Evolutionary conservation across 129 eudicot species (phyloP).

Genomic region (Pittosporum tobira): DNA sequence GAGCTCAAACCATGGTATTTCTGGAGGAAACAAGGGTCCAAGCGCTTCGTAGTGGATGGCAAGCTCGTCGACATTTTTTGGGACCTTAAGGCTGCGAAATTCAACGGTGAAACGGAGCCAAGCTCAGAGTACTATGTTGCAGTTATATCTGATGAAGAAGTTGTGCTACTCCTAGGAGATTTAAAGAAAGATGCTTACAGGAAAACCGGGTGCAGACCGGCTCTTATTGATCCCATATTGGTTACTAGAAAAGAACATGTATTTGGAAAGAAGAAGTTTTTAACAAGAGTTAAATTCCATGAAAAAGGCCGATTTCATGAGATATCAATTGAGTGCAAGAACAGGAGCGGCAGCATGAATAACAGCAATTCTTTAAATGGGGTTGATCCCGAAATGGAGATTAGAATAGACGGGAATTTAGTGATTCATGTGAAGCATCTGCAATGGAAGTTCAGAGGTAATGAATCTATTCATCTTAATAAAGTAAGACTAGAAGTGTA

Average conservation of each 20-base stretch:
- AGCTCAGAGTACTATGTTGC: constrained; percentile 84
- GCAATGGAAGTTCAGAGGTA: constrained; percentile 93
- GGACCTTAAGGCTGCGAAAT: constrained; percentile 74
- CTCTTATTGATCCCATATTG: constrained; percentile 65
- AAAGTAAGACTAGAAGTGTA: constrained; percentile 63
- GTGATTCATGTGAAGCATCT: constrained; percentile 71
- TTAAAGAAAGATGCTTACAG: constrained; percentile 79
- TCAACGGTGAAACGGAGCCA: constrained; percentile 83
- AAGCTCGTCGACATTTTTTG: constrained; percentile 52
- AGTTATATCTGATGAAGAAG: constrained; percentile 70
- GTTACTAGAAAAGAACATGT: constrained; percentile 76
- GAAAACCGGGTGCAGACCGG: constrained; percentile 77
- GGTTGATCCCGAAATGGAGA: constrained; percentile 83
- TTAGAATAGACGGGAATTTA: constrained; percentile 66
- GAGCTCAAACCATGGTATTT: constrained; percentile 96
- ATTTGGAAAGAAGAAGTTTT: constrained; percentile 76
- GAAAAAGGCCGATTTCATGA: constrained; percentile 71
- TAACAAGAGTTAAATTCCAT: constrained; percentile 60
- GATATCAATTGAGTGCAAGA: constrained; percentile 74
- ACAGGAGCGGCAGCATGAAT: constrained; percentile 13
- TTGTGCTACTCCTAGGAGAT: constrained; percentile 69
- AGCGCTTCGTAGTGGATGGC: constrained; percentile 47
- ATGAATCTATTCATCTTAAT: constrained; percentile 44
- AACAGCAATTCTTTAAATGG: constrained; percentile 11
- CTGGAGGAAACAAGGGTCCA: constrained; percentile 90